These are phyloP conservation scores for Novymonas esmeraldas DNA, from an alignment of 208 protist genomes.

Conservation along the genomic window DNA sequence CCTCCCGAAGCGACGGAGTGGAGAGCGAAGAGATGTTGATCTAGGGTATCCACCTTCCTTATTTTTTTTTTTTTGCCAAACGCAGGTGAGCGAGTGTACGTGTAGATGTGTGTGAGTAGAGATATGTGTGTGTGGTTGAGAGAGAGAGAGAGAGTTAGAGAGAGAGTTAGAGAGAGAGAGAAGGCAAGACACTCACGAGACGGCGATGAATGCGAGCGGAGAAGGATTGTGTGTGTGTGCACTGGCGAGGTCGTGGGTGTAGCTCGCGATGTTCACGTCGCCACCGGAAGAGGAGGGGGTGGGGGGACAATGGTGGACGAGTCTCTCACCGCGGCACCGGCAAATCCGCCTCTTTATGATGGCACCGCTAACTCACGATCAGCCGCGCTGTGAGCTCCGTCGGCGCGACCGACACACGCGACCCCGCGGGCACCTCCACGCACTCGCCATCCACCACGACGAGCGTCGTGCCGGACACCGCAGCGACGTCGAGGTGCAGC, in stretches of 20 bases:
- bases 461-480: slow-evolving; percentile 16
- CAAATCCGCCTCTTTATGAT: no score
- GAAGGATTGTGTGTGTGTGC: no score
- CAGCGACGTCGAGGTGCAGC: slow-evolving; percentile 40
- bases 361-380: slow-evolving; percentile 46
- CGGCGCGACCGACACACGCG: slow-evolving; percentile 43
- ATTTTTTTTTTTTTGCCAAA: background rate
- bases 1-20: no score
- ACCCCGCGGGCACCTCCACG: slow-evolving; percentile 45
- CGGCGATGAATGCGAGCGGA: background rate
- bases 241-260: no score
- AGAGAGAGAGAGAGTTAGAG: background rate
- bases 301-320: background rate
- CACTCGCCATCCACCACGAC: slow-evolving; percentile 69
- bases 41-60: no score
- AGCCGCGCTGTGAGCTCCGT: slow-evolving; percentile 35
- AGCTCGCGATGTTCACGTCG: background rate
- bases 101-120: background rate
- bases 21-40: no score
- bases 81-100: background rate
- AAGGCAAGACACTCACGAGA: background rate
- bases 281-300: background rate
- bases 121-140: background rate
- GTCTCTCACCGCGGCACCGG: no score
- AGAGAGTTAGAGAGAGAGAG: background rate